Conservation (phyloP, 2,329 filamentous ascomycete genomes). For the Aspergillus melleus region DNA sequence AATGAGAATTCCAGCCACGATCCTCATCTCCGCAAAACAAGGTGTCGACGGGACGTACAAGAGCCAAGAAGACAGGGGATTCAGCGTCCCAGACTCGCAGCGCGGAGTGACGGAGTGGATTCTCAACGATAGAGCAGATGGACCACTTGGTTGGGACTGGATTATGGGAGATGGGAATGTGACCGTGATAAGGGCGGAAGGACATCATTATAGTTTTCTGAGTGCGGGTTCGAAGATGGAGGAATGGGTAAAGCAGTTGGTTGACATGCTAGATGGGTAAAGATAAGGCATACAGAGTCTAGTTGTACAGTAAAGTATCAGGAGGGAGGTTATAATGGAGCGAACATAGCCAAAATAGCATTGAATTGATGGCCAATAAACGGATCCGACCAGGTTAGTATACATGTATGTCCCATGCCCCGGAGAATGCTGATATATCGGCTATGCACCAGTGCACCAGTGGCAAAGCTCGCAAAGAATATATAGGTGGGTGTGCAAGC, state of each 20-base stretch:
- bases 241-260: not conserved
- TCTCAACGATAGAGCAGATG: not conserved
- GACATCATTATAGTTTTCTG: not conserved
- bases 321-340: too few species aligned
- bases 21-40: not conserved
- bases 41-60: not conserved
- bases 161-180: not conserved
- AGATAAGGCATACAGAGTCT: too few species aligned
- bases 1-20: not conserved
- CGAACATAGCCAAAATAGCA: too few species aligned
- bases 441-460: too few species aligned
- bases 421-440: too few species aligned
- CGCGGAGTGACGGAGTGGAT: not conserved
- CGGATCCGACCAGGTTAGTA: too few species aligned
- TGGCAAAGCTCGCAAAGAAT: too few species aligned
- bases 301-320: too few species aligned
- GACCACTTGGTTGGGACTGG: not conserved
- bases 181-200: not conserved
- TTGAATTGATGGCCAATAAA: too few species aligned
- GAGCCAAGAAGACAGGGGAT: not conserved
- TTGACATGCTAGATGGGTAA: not conserved
- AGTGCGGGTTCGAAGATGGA: not conserved
- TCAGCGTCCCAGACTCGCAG: not conserved
- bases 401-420: too few species aligned
- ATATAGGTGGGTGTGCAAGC: too few species aligned